phyloP scores from a whole-genome alignment of 2,329 filamentous ascomycete genomes.

The Penicillium sp. region DNA sequence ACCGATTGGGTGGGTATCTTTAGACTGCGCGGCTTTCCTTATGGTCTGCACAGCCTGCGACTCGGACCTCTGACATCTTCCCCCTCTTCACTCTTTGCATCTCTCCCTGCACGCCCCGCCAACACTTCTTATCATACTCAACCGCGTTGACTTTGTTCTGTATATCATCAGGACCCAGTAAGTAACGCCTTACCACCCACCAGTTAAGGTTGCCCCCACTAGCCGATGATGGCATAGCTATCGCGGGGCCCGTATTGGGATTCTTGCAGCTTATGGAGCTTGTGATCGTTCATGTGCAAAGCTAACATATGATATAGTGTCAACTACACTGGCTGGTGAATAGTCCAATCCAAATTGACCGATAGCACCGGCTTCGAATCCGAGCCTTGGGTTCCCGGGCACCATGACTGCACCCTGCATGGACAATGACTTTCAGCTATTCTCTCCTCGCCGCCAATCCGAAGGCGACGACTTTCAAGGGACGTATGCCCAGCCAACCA shows the following conservation, averaged over 20 bases:
- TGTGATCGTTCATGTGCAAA: background rate
- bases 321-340: background rate
- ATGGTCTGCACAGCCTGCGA: constrained; percentile 7
- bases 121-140: background rate
- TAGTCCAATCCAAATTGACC: constrained; percentile 1
- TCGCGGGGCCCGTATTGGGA: background rate
- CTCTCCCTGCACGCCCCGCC: background rate
- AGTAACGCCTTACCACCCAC: background rate
- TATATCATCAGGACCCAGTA: constrained; percentile 5
- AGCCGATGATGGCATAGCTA: background rate
- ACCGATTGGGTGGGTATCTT: constrained; percentile 13
- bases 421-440: constrained; percentile 36
- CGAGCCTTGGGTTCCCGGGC: constrained; percentile 13
- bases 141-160: background rate
- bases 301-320: constrained; percentile 8
- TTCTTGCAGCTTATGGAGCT: background rate
- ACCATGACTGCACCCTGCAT: constrained; percentile 26
- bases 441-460: constrained; percentile 25
- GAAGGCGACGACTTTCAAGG: constrained; percentile 20
- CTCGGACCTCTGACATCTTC: constrained; percentile 3
- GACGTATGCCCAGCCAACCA: constrained; percentile 19
- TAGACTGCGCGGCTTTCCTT: constrained; percentile 6
- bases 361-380: constrained; percentile 3
- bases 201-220: background rate
- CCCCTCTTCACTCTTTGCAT: constrained; percentile 7